Conservation (phyloP, 1,284 basidiomycete species). For the Apiotrichum gracile region DNA sequence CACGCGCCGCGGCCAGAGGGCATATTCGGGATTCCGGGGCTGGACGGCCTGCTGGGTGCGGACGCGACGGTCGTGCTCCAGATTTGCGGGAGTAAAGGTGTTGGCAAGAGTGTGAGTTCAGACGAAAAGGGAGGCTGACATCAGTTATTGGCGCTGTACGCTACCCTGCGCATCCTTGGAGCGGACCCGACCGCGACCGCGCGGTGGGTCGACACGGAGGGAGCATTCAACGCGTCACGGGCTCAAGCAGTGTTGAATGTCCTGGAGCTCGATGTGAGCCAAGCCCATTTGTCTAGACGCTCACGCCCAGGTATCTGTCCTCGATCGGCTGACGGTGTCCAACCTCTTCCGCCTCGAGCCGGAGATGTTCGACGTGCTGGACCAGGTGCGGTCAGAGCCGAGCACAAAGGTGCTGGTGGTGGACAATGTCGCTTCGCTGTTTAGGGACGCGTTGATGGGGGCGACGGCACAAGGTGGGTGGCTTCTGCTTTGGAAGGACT, state of each 20-base stretch:
- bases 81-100: conserved; percentile 33
- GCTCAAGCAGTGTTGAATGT: conserved; percentile 25
- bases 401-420: conserved; percentile 28
- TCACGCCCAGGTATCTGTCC: conserved; percentile 8
- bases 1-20: too few relatives aligned
- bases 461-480: conserved; percentile 37
- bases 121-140: neutral
- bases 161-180: conserved; percentile 25
- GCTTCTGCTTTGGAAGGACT: too few relatives aligned
- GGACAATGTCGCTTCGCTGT: conserved; percentile 35
- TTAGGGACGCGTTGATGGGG: conserved; percentile 35
- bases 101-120: conserved; percentile 42
- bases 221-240: conserved; percentile 33
- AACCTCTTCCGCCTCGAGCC: conserved; percentile 36
- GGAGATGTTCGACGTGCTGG: conserved; percentile 25
- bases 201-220: conserved; percentile 43
- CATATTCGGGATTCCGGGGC: conserved; percentile 5
- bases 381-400: neutral
- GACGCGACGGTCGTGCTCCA: conserved; percentile 34
- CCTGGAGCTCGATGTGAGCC: conserved; percentile 27
- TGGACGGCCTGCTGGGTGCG: conserved; percentile 21
- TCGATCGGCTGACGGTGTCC: conserved; percentile 30
- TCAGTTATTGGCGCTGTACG: conserved; percentile 40
- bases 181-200: conserved; percentile 22
- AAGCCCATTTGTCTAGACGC: neutral